Percentiles rank a stretch among this genome's conserved stretches.
Conservation (phyloP, 345 rosid genomes). For the Euphorbia peplus region DNA sequence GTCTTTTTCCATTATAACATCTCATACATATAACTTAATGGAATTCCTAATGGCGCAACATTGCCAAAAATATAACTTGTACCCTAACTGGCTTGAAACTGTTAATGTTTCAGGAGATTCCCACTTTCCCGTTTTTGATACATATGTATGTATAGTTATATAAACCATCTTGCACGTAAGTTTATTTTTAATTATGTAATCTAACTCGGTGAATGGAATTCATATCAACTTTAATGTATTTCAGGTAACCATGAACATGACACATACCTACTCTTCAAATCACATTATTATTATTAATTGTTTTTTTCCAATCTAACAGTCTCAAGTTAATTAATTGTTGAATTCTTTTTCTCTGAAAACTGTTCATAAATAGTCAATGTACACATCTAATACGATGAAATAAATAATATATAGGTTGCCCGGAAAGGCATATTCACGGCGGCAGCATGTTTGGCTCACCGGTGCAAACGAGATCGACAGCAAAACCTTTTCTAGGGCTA, state of each 20-base stretch:
- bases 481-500: constrained; percentile 87
- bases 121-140: background rate
- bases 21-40: too few species aligned
- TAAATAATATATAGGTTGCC: constrained; percentile 64
- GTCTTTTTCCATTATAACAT: background rate
- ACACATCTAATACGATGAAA: too few species aligned
- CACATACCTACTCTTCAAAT: background rate
- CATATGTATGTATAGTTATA: background rate
- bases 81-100: background rate
- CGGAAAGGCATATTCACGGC: constrained; percentile 82
- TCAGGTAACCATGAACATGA: background rate
- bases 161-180: background rate
- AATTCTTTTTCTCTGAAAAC: background rate
- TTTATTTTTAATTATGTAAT: too few species aligned
- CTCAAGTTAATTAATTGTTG: background rate
- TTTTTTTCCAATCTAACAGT: background rate
- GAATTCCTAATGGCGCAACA: background rate
- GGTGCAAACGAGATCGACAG: constrained; percentile 87
- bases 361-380: background rate
- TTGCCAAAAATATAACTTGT: background rate
- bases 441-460: constrained; percentile 79
- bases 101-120: background rate
- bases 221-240: background rate
- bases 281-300: background rate
- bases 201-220: background rate